These are phyloP conservation scores for Tuber brumale DNA, from an alignment of 495 filamentous ascomycete genomes.

Conservation along the genomic window DNA sequence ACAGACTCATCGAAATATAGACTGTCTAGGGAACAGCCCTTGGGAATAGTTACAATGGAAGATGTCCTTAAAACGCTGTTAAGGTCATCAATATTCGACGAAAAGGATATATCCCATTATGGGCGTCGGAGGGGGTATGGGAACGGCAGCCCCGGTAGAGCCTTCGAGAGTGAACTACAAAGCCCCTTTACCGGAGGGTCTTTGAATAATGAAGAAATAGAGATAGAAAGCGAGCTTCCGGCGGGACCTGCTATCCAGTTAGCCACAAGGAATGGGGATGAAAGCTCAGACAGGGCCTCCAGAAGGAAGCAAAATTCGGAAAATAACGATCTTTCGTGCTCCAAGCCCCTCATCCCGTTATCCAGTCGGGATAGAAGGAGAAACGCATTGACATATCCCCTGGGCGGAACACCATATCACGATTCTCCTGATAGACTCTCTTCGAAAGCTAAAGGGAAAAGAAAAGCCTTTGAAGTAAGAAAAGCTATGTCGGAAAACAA, in stretches of 20 bases:
- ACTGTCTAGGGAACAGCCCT: slow-evolving; percentile 16
- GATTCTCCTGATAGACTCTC: neutral
- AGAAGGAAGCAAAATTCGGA: neutral
- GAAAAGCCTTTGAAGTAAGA: neutral
- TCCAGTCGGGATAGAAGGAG: neutral
- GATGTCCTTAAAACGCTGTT: slow-evolving; percentile 29
- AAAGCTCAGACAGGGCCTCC: neutral
- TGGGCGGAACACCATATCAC: neutral
- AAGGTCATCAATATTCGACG: slow-evolving; percentile 30
- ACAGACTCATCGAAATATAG: slow-evolving; percentile 20
- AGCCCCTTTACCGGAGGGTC: neutral
- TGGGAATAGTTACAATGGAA: slow-evolving; percentile 32
- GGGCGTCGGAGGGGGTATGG: slow-evolving; percentile 13
- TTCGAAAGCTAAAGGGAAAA: neutral
- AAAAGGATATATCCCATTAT: slow-evolving; percentile 32
- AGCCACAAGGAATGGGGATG: neutral
- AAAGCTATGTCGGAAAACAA: neutral
- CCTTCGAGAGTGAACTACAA: neutral
- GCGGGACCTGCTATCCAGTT: neutral
- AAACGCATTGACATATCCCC: neutral
- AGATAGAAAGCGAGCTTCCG: neutral
- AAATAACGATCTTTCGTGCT: neutral
- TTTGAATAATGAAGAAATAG: neutral
- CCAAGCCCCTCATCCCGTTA: neutral
- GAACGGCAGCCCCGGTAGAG: neutral